phyloP scores from a whole-genome alignment of 495 filamentous ascomycete genomes.

The Bryoglossum gracile region DNA sequence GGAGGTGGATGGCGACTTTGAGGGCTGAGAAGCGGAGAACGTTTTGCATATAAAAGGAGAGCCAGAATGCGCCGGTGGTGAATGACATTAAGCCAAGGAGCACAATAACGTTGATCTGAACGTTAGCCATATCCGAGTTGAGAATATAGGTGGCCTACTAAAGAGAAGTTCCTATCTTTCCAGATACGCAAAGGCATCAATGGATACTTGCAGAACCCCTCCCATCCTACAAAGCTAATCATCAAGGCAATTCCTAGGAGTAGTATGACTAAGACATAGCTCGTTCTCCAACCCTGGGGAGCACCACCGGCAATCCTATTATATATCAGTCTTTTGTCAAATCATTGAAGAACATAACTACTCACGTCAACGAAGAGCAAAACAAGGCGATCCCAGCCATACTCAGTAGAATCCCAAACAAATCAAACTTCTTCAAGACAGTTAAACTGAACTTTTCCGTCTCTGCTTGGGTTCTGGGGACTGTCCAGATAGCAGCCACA shows the following conservation, averaged over 20 bases:
- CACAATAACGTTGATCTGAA: conserved; percentile 42
- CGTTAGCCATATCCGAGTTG: conserved; percentile 5
- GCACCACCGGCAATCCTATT: conserved; percentile 31
- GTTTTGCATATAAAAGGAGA: conserved; percentile 50
- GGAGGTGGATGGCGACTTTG: conserved; percentile 45
- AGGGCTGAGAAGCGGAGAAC: conserved; percentile 40
- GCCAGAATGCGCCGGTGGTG: conserved; percentile 43
- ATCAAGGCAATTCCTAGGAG: conserved; percentile 51
- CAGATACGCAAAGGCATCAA: conserved; percentile 51
- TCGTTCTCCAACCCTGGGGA: conserved; percentile 50
- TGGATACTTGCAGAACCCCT: conserved; percentile 40
- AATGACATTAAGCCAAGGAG: conserved; percentile 49
- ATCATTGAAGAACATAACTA: conserved; percentile 8
- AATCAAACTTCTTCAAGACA: conserved; percentile 51
- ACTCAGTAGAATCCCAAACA: conserved; percentile 53
- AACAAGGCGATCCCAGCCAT: conserved; percentile 60
- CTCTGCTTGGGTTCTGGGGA: conserved; percentile 48
- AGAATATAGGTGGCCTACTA: conserved; percentile 32
- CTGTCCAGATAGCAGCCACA: conserved; percentile 51
- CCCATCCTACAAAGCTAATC: conserved; percentile 52
- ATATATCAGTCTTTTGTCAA: conserved; percentile 7
- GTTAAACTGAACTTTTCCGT: conserved; percentile 39
- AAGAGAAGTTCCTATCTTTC: conserved; percentile 44
- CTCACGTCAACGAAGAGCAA: conserved; percentile 55
- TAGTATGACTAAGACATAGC: conserved; percentile 55